Conservation (phyloP, 352 stramenopile genomes). For the Phytophthora hybrid region DNA sequence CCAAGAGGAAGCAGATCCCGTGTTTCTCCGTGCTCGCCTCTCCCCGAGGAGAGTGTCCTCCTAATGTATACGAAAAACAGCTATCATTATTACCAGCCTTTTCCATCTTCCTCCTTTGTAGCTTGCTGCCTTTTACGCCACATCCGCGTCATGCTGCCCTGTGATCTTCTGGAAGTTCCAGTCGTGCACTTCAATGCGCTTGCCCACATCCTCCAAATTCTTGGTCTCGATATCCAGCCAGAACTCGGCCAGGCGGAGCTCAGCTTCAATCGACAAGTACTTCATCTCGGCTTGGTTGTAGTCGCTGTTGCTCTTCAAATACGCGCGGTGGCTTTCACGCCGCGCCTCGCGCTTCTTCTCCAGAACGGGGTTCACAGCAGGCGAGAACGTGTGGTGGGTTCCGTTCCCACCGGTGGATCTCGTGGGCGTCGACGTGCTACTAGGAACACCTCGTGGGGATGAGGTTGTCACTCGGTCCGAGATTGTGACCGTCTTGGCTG, state of each 20-base stretch:
- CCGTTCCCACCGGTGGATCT: slow-evolving; percentile 9
- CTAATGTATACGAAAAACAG: slow-evolving; percentile 45
- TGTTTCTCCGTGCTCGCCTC: slow-evolving; percentile 29
- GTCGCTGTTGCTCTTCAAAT: slow-evolving; percentile 65
- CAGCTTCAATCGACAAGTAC: slow-evolving; percentile 53
- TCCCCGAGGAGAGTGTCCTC: slow-evolving; percentile 32
- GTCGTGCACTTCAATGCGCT: slow-evolving; percentile 80
- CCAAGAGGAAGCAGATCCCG: slow-evolving; percentile 24
- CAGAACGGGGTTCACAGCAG: slow-evolving; percentile 42
- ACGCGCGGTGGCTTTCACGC: slow-evolving; percentile 54
- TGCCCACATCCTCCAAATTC: slow-evolving; percentile 76
- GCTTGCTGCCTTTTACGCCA: slow-evolving; percentile 25
- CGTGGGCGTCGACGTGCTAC: slow-evolving; percentile 16
- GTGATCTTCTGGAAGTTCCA: slow-evolving; percentile 80
- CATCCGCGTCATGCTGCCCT: slow-evolving; percentile 38
- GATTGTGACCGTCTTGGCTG: slow-evolving; percentile 19
- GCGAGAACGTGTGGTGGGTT: slow-evolving; percentile 16
- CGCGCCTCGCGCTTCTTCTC: slow-evolving; percentile 52
- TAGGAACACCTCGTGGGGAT: slow-evolving; percentile 24
- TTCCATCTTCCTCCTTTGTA: not conserved
- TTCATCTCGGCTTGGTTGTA: slow-evolving; percentile 73
- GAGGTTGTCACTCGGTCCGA: slow-evolving; percentile 24
- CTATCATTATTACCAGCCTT: slow-evolving; percentile 45
- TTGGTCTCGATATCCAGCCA: slow-evolving; percentile 71
- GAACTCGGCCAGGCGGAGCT: slow-evolving; percentile 71